phyloP scores from a whole-genome alignment of 306 rosid genomes.

The Prunus dulcis region DNA sequence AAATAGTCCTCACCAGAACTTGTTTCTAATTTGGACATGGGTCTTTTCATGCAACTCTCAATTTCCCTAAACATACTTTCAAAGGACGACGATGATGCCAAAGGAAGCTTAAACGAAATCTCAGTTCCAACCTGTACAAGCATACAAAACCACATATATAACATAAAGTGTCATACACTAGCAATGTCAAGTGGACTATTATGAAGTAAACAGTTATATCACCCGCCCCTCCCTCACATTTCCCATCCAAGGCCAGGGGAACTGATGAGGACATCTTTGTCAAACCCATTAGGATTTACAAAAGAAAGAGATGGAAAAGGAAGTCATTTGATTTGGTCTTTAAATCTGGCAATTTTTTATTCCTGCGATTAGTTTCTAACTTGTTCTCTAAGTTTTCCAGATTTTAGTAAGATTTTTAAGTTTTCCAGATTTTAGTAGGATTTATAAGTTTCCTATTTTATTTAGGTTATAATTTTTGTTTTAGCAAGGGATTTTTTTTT shows the following conservation, averaged over 20 bases:
- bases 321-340: too few relatives aligned
- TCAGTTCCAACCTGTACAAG: constrained; percentile 91
- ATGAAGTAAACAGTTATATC: not conserved
- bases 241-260: not conserved
- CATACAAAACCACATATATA: constrained; percentile 21
- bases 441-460: too few relatives aligned
- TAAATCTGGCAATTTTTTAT: too few relatives aligned
- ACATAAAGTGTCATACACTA: constrained; percentile 16
- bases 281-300: too few relatives aligned
- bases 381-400: too few relatives aligned
- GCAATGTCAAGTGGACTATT: not conserved
- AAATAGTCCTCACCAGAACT: constrained; percentile 38
- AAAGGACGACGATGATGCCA: constrained; percentile 79
- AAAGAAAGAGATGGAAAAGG: too few relatives aligned
- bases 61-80: constrained; percentile 93
- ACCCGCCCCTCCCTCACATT: not conserved
- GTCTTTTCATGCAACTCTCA: constrained; percentile 72
- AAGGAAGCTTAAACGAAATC: constrained; percentile 95
- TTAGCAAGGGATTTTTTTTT: too few relatives aligned
- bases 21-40: constrained; percentile 36
- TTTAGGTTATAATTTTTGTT: too few relatives aligned
- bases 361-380: too few relatives aligned
- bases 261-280: too few relatives aligned
- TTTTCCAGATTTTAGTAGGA: too few relatives aligned
- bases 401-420: too few relatives aligned